These are phyloP conservation scores for Trichoderma asperelloides DNA, from an alignment of 495 filamentous ascomycete species.

Conservation along the genomic window DNA sequence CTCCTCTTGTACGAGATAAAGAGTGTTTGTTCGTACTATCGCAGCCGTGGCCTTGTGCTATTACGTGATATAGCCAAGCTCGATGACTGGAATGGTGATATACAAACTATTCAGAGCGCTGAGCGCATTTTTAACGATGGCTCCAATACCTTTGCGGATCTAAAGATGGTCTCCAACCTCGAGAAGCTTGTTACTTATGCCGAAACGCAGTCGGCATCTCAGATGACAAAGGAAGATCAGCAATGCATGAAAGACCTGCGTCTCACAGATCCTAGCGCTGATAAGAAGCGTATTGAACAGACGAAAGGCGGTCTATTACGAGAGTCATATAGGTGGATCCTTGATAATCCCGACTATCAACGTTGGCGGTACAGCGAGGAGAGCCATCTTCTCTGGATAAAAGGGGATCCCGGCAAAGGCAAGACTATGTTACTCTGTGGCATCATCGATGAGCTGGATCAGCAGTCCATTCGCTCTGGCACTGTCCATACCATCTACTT, in stretches of 20 bases:
- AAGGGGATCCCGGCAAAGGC: slow-evolving; percentile 35
- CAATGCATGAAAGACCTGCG: slow-evolving; percentile 20
- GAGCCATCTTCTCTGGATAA: slow-evolving; percentile 25
- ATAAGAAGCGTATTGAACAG: slow-evolving; percentile 31
- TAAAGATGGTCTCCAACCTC: slow-evolving; percentile 9
- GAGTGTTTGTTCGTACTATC: slow-evolving; percentile 27
- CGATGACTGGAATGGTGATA: slow-evolving; percentile 20
- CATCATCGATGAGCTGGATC: slow-evolving; percentile 27
- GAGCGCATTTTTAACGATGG: slow-evolving; percentile 17
- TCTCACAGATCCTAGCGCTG: slow-evolving; percentile 24
- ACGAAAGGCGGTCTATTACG: slow-evolving; percentile 32
- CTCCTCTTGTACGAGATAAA: slow-evolving; percentile 28
- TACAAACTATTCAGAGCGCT: slow-evolving; percentile 18
- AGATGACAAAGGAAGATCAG: slow-evolving; percentile 6
- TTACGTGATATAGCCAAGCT: slow-evolving; percentile 15
- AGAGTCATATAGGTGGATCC: slow-evolving; percentile 36
- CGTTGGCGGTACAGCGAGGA: slow-evolving; percentile 14
- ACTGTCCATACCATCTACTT: slow-evolving; percentile 30
- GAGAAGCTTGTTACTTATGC: slow-evolving; percentile 11
- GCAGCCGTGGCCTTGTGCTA: slow-evolving; percentile 17
- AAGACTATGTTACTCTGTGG: slow-evolving; percentile 43
- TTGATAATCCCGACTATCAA: slow-evolving; percentile 29
- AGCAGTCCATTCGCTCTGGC: slow-evolving; percentile 3
- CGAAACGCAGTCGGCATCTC: not conserved
- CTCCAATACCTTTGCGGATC: slow-evolving; percentile 11